phyloP scores from a whole-genome alignment of 257 asterid species.

The Paraleonurus japonicus region DNA sequence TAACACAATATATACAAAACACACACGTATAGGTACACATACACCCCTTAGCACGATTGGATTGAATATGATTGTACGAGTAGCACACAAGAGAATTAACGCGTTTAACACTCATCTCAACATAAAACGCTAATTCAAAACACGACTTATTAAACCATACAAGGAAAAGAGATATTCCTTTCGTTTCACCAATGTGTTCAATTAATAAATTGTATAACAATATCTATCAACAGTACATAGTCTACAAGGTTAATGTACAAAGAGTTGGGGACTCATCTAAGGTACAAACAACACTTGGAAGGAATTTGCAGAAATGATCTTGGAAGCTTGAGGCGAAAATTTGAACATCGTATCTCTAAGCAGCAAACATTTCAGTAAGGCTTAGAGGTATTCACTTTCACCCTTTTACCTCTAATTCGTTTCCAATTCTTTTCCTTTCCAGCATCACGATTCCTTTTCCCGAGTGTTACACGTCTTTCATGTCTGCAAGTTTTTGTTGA shows the following conservation, averaged over 20 bases:
- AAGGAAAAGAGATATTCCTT: too few species aligned
- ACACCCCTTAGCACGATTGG: too few species aligned
- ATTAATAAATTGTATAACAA: background rate
- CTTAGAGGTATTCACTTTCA: slow-evolving; percentile 5
- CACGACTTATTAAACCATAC: too few species aligned
- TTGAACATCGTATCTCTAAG: background rate
- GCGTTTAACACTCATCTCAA: too few species aligned
- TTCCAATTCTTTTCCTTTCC: background rate
- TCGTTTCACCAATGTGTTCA: background rate
- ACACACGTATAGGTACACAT: too few species aligned
- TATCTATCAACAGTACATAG: background rate
- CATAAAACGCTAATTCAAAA: too few species aligned
- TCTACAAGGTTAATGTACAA: background rate
- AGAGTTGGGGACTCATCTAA: background rate
- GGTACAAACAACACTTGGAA: background rate
- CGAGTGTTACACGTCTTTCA: background rate
- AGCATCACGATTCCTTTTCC: slow-evolving; percentile 18
- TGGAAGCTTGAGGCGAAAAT: too few species aligned
- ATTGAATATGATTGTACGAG: too few species aligned
- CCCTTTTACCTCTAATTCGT: background rate
- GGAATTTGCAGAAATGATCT: background rate
- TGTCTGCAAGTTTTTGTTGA: slow-evolving; percentile 3
- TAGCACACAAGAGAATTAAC: too few species aligned
- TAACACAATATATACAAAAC: too few species aligned
- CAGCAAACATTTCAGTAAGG: background rate